Base-by-base conservation (phyloP, 495 filamentous ascomycete species). In the Tetracladium setigerum region DNA sequence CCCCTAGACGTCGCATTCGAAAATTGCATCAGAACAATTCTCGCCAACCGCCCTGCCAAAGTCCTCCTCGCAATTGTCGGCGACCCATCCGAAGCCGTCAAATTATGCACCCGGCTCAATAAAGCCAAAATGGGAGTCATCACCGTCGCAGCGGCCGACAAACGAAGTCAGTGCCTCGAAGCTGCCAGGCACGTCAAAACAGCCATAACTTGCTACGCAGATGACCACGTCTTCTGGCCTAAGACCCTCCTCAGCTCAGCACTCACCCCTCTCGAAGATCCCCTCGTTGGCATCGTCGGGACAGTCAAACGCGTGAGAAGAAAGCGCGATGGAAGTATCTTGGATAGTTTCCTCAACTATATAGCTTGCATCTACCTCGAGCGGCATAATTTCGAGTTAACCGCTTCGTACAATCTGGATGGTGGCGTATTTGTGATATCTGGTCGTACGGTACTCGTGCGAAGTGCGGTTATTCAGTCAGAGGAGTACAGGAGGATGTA, bases 401-500 rank as follows among this genome's bases (percentile, higher is more conserved):
- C 70, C 5, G 67, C 76, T 2, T 70, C 69, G 7, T 73, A 74
- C 53, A 61, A 69, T 13, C 55, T 79, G 10, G 76, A 81, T 49
- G 76, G 76, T 12, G 77, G 77, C 10, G 70, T 74, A 5, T 76
- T 70, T 30, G 73, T 73, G 40, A 66, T 80, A 35, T 82, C 78
- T 4, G 72, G 73, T 1, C 69, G 72, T 4, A 76, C 75, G 2
- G 68, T 61, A 1, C 69, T 68, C 17, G 63, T 73, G 18, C 67
- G 73, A 32, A 70, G 74, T 12, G 48, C 55, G 7, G 73, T 81
- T 40, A 53, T 78, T 13, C 57, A 69, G 11, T 60, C 70, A 40
- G 53, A 56, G 4, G 61, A 62, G 10, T 79, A 75, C 55, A 42
- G 71, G 4, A 46, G 68, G 13, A 73, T 65, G 9, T 86, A 81